phyloP scores from a whole-genome alignment of 2,329 filamentous ascomycete species.

The Venturia oleaginea region DNA sequence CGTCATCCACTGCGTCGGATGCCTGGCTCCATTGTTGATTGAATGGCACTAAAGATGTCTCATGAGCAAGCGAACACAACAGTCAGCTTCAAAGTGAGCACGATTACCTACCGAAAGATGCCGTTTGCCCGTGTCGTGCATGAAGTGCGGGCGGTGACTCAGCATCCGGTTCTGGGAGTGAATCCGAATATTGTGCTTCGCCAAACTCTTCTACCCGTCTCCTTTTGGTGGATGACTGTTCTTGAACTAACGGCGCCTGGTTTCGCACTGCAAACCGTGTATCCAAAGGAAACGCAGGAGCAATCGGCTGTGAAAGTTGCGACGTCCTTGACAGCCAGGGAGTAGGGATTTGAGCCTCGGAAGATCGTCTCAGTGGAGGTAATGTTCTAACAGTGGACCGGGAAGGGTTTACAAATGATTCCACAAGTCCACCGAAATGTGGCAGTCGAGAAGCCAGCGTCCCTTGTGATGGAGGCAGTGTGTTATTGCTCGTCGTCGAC shows the following conservation, averaged over 20 bases:
- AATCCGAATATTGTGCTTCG: background rate
- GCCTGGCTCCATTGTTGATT: background rate
- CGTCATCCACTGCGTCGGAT: background rate
- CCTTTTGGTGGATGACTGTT: background rate
- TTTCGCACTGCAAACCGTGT: background rate
- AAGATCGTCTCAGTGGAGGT: slow-evolving; percentile 1
- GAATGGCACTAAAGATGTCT: background rate
- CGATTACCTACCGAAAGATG: background rate
- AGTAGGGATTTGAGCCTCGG: background rate
- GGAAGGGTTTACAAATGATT: background rate
- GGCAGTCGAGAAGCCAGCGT: background rate
- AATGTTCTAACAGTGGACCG: background rate
- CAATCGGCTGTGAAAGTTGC: background rate
- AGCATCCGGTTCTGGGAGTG: background rate
- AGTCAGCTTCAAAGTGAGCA: background rate
- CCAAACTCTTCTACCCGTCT: slow-evolving; percentile 1
- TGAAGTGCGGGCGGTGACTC: slow-evolving; percentile 4
- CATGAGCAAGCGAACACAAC: background rate
- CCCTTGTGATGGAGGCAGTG: background rate
- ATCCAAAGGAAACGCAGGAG: background rate
- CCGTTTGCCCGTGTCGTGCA: background rate
- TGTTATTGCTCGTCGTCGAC: background rate
- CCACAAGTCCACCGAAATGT: background rate
- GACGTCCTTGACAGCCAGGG: background rate
- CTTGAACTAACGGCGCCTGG: background rate